These are phyloP conservation scores for Flaveria ramosissima DNA, from an alignment of 129 eudicot genomes.

Conservation along the genomic window DNA sequence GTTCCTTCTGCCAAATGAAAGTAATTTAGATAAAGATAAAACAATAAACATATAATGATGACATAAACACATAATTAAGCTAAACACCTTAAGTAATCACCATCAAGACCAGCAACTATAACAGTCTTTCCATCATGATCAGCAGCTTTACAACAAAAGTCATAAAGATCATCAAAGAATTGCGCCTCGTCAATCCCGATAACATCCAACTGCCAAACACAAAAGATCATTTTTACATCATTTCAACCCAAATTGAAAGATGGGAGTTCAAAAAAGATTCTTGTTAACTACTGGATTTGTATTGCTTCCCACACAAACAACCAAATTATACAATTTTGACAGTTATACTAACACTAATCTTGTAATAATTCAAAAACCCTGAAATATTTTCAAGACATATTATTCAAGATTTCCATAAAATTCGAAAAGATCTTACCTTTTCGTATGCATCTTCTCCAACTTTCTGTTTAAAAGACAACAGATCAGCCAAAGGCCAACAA, in stretches of 20 bases:
- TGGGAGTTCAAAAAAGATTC: neutral
- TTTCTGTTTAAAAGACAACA: slow-evolving; percentile 58
- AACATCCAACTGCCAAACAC: slow-evolving; percentile 72
- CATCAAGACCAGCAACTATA: slow-evolving; percentile 91
- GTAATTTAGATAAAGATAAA: neutral
- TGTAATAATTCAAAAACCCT: neutral
- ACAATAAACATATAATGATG: neutral
- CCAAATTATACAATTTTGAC: neutral
- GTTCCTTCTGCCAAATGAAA: slow-evolving; percentile 61
- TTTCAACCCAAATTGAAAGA: neutral
- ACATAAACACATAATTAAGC: slow-evolving; percentile 1
- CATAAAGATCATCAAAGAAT: slow-evolving; percentile 90
- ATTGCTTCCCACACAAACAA: neutral
- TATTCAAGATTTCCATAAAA: no score
- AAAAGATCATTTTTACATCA: neutral
- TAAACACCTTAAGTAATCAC: slow-evolving; percentile 81
- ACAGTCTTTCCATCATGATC: slow-evolving; percentile 84
- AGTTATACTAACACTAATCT: neutral
- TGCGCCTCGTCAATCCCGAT: slow-evolving; percentile 98
- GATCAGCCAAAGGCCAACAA: slow-evolving; percentile 77
- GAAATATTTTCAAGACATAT: no score
- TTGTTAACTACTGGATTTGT: neutral
- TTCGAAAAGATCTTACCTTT: slow-evolving; percentile 42
- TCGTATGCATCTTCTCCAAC: slow-evolving; percentile 70
- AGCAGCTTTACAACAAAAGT: slow-evolving; percentile 87